Evolutionary conservation across 2,329 filamentous ascomycete species (phyloP), one percentile per base, ranked within the genome.

Genomic region (Monilinia laxa): DNA sequence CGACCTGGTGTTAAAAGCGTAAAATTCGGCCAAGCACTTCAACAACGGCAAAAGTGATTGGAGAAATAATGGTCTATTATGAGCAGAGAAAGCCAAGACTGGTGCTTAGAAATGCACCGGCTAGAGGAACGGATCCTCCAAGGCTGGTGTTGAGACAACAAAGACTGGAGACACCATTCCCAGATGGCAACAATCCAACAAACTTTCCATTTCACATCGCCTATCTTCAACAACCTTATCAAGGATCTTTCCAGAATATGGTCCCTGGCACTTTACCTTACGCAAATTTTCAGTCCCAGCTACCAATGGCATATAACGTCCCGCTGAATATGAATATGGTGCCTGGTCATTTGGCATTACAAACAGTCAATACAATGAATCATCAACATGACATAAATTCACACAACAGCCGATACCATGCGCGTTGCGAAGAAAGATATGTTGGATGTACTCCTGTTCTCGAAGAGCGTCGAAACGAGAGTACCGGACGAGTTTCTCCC

Each of bases 71-170:
- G 62, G 62, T 65, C 20, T 23, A 65, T 40, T 65, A 65, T 57
- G 62, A 65, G 53, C 53, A 65, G 18, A 65, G 62, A 65, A 65
- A 56, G 31, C 40, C 62, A 16, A 54, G 62, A 25, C 28, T 65
- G n/a, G 62, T 65, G 28, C 53, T 65, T 10, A 65, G 62, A 40
- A 49, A 58, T n/a, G 28, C 16, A 14, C 42, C 40, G 12, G n/a
- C 42, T 38, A 40, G 62, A 59, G 42, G 1, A 11, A 3, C 28
- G 4, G 45, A 59, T 35, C 9, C 62, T 28, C n/a, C 53, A 38
- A 38, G 62, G 23, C 11, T 58, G 25, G 12, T 59, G 4, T 51
- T 65, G 1, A 51, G 62, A 18, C 40, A 47, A 25, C 62, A 49
- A 25, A 58, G 25, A 38, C 42, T 28, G 31, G 53, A 65, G 42